A percentile compares a stretch with the other conserved stretches of the same genome.
These are phyloP conservation scores for Entoloma clypeatum DNA, from an alignment of 1,284 basidiomycete genomes.

Conservation along the genomic window DNA sequence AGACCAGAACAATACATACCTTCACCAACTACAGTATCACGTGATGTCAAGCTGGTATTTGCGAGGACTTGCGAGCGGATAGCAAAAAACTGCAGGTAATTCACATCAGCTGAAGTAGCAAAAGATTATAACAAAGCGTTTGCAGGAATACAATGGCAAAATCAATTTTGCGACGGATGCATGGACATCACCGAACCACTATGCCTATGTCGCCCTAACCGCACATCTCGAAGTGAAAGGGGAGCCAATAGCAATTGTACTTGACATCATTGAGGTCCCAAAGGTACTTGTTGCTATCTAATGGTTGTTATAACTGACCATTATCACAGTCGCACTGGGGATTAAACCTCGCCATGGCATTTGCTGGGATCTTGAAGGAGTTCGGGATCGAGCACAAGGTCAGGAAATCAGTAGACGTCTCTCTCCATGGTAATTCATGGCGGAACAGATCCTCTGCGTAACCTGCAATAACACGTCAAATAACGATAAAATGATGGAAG, in stretches of 20 bases:
- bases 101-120: no score
- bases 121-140: no score
- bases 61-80: constrained; percentile 11
- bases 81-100: constrained; percentile 14
- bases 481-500: constrained; percentile 24
- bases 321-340: constrained; percentile 6
- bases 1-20: constrained; percentile 18
- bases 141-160: no score
- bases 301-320: constrained; percentile 3
- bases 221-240: constrained; percentile 3
- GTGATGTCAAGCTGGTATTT: constrained; percentile 20
- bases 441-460: no score
- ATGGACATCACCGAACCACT: no score
- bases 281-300: constrained; percentile 11
- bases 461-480: constrained; percentile 21
- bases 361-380: constrained; percentile 12
- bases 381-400: constrained; percentile 14
- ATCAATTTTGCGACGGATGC: no score
- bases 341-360: constrained; percentile 12
- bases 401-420: constrained; percentile 16
- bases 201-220: constrained; percentile 3
- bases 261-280: constrained; percentile 17
- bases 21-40: constrained; percentile 17
- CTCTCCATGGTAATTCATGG: no score
- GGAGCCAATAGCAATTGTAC: constrained; percentile 13